Conservation (phyloP, 805 yeast genomes). For the Monosporozyma yasuniensis region DNA sequence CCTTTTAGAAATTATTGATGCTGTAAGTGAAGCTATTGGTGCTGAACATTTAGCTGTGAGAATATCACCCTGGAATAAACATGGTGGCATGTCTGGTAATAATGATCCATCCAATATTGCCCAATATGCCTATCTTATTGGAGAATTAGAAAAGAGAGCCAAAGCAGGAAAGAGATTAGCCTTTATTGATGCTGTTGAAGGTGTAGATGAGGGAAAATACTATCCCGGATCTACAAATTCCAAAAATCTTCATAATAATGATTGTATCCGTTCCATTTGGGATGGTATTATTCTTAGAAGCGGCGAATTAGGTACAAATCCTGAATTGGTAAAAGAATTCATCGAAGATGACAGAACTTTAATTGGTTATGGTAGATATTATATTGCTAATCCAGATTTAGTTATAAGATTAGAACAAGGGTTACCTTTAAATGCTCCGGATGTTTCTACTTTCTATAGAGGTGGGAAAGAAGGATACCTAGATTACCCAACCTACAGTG, state of each 20-base stretch:
- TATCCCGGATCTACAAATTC: too few species aligned
- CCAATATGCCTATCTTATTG: slow-evolving; percentile 34
- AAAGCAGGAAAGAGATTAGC: slow-evolving; percentile 32
- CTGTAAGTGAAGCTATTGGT: slow-evolving; percentile 42
- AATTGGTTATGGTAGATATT: slow-evolving; percentile 39
- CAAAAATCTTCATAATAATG: slow-evolving; percentile 23
- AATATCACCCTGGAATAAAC: slow-evolving; percentile 36
- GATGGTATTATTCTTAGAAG: slow-evolving; percentile 37
- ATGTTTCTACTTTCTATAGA: slow-evolving; percentile 41
- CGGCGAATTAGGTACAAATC: slow-evolving; percentile 29
- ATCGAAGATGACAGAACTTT: slow-evolving; percentile 37
- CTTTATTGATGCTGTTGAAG: slow-evolving; percentile 33
- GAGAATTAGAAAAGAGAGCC: slow-evolving; percentile 34
- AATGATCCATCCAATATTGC: slow-evolving; percentile 29
- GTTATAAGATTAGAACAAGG: slow-evolving; percentile 36
- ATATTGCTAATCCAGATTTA: slow-evolving; percentile 49
- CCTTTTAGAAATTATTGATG: slow-evolving; percentile 41
- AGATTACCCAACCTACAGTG: slow-evolving; percentile 34
- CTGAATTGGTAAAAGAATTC: slow-evolving; percentile 22
- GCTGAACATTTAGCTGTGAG: slow-evolving; percentile 40
- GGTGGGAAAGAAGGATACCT: slow-evolving; percentile 33
- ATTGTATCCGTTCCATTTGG: slow-evolving; percentile 36
- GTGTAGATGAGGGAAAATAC: slow-evolving; percentile 20
- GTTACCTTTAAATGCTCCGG: slow-evolving; percentile 35
- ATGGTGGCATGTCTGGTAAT: slow-evolving; percentile 33